phyloP scores from a whole-genome alignment of 345 rosid species.

The Hirschfeldia incana region DNA sequence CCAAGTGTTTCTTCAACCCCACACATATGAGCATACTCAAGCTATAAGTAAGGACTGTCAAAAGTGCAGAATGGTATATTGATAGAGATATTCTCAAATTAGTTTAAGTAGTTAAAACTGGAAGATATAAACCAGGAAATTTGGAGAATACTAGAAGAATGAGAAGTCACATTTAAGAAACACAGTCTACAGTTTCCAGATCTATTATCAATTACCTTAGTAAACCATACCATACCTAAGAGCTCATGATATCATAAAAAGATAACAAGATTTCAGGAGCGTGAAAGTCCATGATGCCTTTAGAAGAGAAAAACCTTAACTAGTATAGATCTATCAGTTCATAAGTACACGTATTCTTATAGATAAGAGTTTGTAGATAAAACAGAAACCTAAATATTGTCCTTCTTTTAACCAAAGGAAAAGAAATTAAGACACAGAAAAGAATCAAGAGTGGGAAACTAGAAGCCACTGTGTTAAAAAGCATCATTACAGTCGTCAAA shows the following conservation, averaged over 20 bases:
- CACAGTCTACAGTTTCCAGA: no score
- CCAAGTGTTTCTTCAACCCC: neutral
- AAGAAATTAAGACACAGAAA: neutral
- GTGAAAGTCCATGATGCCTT: slow-evolving; percentile 12
- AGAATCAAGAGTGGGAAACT: neutral
- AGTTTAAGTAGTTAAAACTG: no score
- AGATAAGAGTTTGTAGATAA: neutral
- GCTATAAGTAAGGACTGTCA: neutral
- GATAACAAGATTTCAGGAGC: no score
- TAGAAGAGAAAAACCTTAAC: neutral
- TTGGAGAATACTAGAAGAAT: no score
- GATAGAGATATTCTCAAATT: no score
- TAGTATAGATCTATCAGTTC: neutral
- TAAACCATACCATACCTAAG: neutral
- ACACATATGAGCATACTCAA: neutral
- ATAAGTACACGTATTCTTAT: neutral
- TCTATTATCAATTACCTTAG: no score
- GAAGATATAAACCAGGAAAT: no score
- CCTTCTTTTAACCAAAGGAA: neutral
- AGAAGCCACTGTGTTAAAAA: neutral
- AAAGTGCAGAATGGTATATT: neutral
- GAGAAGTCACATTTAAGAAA: no score
- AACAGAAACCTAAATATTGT: neutral
- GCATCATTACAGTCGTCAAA: no score
- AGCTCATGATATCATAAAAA: neutral